Evolutionary conservation across 768 basidiomycete genomes (phyloP), one percentile per base, ranked within the genome.

Genomic region (Termitomyces sp.): DNA sequence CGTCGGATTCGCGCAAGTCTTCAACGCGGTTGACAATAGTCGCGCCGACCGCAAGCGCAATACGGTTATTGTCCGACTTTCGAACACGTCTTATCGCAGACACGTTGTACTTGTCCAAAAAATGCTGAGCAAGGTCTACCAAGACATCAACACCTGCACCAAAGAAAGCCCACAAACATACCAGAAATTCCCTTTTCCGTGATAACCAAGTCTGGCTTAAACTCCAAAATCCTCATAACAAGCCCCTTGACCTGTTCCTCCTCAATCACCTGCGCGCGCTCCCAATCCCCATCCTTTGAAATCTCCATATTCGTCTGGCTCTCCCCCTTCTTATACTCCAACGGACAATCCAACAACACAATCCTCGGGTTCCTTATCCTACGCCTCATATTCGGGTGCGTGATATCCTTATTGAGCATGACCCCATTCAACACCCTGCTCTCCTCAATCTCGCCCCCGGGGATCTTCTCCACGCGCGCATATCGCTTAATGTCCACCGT

Each of bases 261-360:
- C 76, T 98, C 97, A 58, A 98, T 91, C 68, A 90, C 85, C 72
- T 95, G 89, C 26, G 93, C 89, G 47, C 92, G 76, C 53, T 88
- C 86, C 92, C 94, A 99, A 69, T 99, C 95, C 20, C 79, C 79
- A 76, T 95, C 95, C 73, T 92, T 93, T 44, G 87, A 87, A 63
- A 98, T 94, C 75, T 98, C 96, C 81, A 98, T 98, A 70, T 98
- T 97, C 59, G 97, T 98, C 74, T 99, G 97, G 56, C 82, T 86
- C 77, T 98, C 97, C 27, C 96, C 96, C 79, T 98, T 98, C 77
- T 98, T 99, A 77, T 99, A 98, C 76, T 98, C 96, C 56, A 98
- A 74, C 10, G 95, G 94, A 71, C 95, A 98, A 71, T 97, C 94
- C 41, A 98, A 75, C 41, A 98, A 73, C 24, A 98, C 76, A 49